Evolutionary conservation across 805 yeast genomes (phyloP).

Genomic region (Grigorovia humatica): DNA sequence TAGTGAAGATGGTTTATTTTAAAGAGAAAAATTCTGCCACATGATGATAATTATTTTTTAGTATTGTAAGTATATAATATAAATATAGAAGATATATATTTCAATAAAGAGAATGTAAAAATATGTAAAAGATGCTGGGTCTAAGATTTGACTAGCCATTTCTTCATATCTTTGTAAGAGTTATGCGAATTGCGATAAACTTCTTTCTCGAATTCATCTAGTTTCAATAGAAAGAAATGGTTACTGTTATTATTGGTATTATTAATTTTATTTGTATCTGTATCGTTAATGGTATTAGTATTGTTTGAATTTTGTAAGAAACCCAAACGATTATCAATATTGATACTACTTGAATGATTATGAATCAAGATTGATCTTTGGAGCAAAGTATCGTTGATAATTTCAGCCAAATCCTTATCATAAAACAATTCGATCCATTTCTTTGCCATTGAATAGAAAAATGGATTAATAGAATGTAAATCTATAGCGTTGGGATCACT

Average conservation of each 20-base stretch:
- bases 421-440: conserved; percentile 69
- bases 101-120: too few relatives aligned
- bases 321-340: conserved; percentile 2
- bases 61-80: too few relatives aligned
- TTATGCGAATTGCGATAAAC: conserved; percentile 46
- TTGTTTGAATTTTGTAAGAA: not conserved
- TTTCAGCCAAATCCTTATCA: conserved; percentile 50
- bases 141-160: conserved; percentile 28
- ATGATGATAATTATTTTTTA: too few relatives aligned
- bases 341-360: conserved; percentile 42
- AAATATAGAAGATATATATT: too few relatives aligned
- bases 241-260: conserved; percentile 1
- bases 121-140: too few relatives aligned
- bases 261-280: not conserved
- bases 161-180: conserved; percentile 35
- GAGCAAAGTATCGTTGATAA: conserved; percentile 43
- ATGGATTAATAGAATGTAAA: conserved; percentile 50
- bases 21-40: too few relatives aligned
- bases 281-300: not conserved
- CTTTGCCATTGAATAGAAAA: conserved; percentile 59
- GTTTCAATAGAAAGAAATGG: conserved; percentile 41
- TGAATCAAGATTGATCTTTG: conserved; percentile 62
- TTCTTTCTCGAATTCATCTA: conserved; percentile 69
- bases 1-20: conserved; percentile 14
- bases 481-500: conserved; percentile 61